Evolutionary conservation across 768 basidiomycete genomes (phyloP), one percentile per base, ranked within the genome.

Genomic region (Clitopilus passeckerianus): DNA sequence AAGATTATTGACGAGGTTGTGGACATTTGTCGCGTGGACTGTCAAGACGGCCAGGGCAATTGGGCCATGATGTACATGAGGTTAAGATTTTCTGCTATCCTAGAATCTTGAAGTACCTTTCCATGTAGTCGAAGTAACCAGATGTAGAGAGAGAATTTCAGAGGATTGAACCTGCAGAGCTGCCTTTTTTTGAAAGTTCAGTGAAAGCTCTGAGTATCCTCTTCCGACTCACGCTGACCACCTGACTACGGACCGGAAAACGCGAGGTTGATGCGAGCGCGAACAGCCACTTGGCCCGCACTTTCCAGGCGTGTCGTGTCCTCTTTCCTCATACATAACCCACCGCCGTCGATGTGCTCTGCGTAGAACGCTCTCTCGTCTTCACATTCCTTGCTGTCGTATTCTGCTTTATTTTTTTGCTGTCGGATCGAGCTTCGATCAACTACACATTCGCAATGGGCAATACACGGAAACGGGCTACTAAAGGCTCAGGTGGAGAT

Each of bases 41-140:
- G 79, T 67, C 74, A 75, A 65, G 86, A 90, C 67, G 67, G 64
- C n/a, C 71, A 74, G 24, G 86, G 86, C 15, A 79, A 79, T 10
- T 91, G 89, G 89, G 73, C 80, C 30, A 74, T 91, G 74, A 84
- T 92, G 80, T 92, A 91, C 66, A 83, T 82, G 61, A 75, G 92
- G 53, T 69, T 93, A 65, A 77, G 90, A 56, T 86, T 90, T 62
- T 75, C 72, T 52, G 87, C 89, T 46, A 70, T 80, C 5, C 30
- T 55, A 18, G n/a, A 50, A 12, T 3, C 12, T 34, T 43, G 10
- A 9, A 46, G 1, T 10, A 23, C 8, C 27, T 3, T 27, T 18
- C 6, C 23, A 30, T 20, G 43, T 30, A 33, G 9, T 37, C 22
- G 56, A 7, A 18, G 3, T 7, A n/a, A n/a, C n/a, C n/a, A n/a